Evolutionary conservation across 306 rosid species (phyloP).

Genomic region (Abrus precatorius): DNA sequence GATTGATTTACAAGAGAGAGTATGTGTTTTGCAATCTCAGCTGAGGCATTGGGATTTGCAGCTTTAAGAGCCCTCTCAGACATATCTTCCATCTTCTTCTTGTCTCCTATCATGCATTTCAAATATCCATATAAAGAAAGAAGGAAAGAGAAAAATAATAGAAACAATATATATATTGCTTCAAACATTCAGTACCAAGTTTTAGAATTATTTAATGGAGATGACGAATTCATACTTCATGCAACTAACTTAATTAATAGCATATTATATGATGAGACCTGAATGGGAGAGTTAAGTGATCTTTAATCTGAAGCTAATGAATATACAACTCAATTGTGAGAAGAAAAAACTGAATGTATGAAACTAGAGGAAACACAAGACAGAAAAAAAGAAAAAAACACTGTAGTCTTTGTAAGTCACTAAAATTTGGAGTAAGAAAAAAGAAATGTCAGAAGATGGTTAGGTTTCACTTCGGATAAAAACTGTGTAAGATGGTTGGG

Average conservation of each 20-base stretch:
- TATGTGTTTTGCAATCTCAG: slow-evolving; percentile 68
- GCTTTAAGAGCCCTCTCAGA: slow-evolving; percentile 79
- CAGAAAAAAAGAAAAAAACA: background rate
- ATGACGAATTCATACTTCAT: slow-evolving; percentile 2
- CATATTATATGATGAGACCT: slow-evolving; percentile 1
- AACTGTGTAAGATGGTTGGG: slow-evolving; percentile 1
- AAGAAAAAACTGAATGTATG: background rate
- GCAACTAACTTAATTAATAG: background rate
- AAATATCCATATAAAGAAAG: slow-evolving; percentile 20
- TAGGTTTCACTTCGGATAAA: background rate
- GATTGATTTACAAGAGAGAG: slow-evolving; percentile 58
- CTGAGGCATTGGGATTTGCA: slow-evolving; percentile 70
- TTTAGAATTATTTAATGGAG: background rate
- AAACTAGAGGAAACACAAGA: background rate
- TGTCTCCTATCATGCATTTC: slow-evolving; percentile 58
- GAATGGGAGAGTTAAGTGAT: background rate
- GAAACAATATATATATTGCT: background rate
- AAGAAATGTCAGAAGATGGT: slow-evolving; percentile 24
- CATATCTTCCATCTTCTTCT: slow-evolving; percentile 73
- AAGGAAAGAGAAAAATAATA: background rate
- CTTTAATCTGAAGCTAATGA: background rate
- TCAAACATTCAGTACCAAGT: background rate
- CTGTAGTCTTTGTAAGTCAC: background rate
- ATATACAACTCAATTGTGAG: background rate
- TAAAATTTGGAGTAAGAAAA: slow-evolving; percentile 1